Evolutionary conservation across 108 stramenopile species (phyloP), one percentile per base, ranked within the genome.

Genomic region (Nannochloropsis oceanica): DNA sequence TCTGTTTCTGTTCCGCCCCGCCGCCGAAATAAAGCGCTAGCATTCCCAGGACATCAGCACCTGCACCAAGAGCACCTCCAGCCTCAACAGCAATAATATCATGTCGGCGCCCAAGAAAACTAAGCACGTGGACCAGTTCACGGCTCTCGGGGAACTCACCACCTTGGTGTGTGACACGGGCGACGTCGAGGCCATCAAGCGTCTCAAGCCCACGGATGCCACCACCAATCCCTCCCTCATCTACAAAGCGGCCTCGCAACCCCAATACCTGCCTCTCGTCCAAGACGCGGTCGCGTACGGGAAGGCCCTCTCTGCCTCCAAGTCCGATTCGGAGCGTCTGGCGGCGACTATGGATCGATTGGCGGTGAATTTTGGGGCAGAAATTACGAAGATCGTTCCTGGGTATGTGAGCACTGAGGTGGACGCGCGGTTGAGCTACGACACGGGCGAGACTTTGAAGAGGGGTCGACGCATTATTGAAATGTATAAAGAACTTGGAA

Each of bases 381-480:
- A 96, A 81, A 91, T 99, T 25, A 80, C 93, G 8, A 89, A 89
- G 79, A 81, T 96, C 50, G 96, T 99, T 13, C 93, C 94, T 11
- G 99, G 99, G 22, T 91, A 91, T 82, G 95, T 99, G 25, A 96
- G 95, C 83, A 99, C 97, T 44, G 97, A 98, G 93, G 97, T 99
- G 9, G 97, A 99, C 90, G 92, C 95, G 81, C 94, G 97, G 42
- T 91, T 98, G 50, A 93, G 93, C 84, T 98, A 93, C 86, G 96
- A 98, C 88, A 95, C 94, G 42, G 94, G 94, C 44, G 94, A 84
- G 27, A 94, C 92, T 44, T 91, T 98, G 5, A 88, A 90, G 80
- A 94, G 97, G 25, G 99, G 94, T 8, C 85, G 93, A 44, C 91
- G 93, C 13, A 96, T 99, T 85, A 95, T 99, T 86, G 83, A 44